Percentiles rank a stretch among this genome's conserved stretches.
Evolutionary conservation across 2,329 filamentous ascomycete genomes (phyloP).

Genomic region (Colletotrichum viniferum): DNA sequence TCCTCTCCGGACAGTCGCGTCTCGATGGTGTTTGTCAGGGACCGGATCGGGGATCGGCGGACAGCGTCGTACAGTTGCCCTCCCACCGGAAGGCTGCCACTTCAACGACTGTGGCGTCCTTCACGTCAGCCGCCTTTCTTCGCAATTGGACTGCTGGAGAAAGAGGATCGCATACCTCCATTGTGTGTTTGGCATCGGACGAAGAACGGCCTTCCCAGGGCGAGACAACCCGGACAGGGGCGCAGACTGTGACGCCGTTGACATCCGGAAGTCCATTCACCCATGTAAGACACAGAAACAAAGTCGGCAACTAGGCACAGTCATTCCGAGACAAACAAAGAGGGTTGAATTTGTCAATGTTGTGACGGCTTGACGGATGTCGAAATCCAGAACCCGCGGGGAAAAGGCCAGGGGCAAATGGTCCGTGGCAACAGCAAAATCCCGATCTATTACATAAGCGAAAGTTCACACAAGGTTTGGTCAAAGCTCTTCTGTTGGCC

Average conservation of each 20-base stretch:
- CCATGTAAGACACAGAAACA: not conserved
- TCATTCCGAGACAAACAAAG: not conserved
- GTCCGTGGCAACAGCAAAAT: not conserved
- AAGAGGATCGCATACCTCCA: not conserved
- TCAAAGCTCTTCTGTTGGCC: not conserved
- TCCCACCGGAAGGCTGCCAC: not conserved
- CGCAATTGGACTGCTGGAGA: not conserved
- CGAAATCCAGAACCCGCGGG: not conserved
- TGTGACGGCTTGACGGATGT: not conserved
- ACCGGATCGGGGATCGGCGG: not conserved
- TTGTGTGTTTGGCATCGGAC: not conserved
- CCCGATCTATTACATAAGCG: not conserved
- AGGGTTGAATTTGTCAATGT: not conserved
- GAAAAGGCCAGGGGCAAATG: not conserved
- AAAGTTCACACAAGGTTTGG: not conserved
- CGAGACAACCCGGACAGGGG: not conserved
- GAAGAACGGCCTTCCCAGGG: not conserved
- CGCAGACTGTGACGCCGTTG: not conserved
- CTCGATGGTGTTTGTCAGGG: not conserved
- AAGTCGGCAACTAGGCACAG: not conserved
- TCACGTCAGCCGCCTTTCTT: not conserved
- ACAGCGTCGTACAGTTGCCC: too few relatives aligned
- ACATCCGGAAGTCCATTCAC: not conserved
- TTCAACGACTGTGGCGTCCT: not conserved
- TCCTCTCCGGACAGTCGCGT: not conserved